Evolutionary conservation across 805 yeast genomes (phyloP).

Genomic region (Zygotorulaspora sp.): DNA sequence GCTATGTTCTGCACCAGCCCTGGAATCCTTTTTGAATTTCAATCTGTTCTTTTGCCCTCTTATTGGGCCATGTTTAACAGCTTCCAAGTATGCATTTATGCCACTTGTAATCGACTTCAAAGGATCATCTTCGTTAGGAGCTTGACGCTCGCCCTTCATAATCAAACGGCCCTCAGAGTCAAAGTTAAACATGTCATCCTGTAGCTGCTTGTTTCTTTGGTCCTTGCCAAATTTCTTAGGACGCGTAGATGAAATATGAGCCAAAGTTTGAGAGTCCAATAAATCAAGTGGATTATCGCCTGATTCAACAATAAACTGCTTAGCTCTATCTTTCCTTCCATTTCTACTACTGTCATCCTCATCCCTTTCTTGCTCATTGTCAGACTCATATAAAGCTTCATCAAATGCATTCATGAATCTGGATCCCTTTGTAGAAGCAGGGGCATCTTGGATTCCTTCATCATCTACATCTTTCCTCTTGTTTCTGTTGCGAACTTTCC

Average conservation of each 20-base stretch:
- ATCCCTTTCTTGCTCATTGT: slow-evolving; percentile 52
- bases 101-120: slow-evolving; percentile 49
- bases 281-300: slow-evolving; percentile 81
- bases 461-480: slow-evolving; percentile 56
- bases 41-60: slow-evolving; percentile 90
- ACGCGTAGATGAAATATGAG: slow-evolving; percentile 83
- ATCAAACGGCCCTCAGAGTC: slow-evolving; percentile 36
- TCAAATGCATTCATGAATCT: slow-evolving; percentile 84
- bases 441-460: slow-evolving; percentile 18
- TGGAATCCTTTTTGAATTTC: slow-evolving; percentile 70
- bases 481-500: slow-evolving; percentile 79
- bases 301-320: slow-evolving; percentile 72
- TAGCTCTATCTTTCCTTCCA: slow-evolving; percentile 24
- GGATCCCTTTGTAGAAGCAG: slow-evolving; percentile 36
- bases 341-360: slow-evolving; percentile 34
- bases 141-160: slow-evolving; percentile 33
- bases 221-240: slow-evolving; percentile 56
- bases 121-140: slow-evolving; percentile 44
- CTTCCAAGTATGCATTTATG: slow-evolving; percentile 88
- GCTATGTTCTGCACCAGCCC: slow-evolving; percentile 49
- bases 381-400: slow-evolving; percentile 81
- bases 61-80: slow-evolving; percentile 87
- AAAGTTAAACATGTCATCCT: slow-evolving; percentile 32
- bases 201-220: slow-evolving; percentile 33
- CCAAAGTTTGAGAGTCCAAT: slow-evolving; percentile 75